A percentile compares a stretch with the other conserved stretches of the same genome.
phyloP scores from a whole-genome alignment of 2,329 filamentous ascomycete species.

The Colletotrichum camelliae region DNA sequence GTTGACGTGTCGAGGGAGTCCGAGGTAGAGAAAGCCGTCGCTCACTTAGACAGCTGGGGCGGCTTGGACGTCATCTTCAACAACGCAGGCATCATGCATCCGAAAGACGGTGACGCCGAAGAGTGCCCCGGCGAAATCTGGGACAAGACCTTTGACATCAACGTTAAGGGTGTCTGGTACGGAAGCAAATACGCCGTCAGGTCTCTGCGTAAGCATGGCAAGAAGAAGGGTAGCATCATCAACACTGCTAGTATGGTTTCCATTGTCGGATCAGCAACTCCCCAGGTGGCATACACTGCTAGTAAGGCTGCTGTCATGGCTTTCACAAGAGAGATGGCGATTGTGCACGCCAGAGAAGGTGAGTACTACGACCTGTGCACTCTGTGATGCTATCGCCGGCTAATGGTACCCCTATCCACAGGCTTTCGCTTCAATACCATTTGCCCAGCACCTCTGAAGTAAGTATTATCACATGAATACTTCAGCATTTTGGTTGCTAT shows the following conservation, averaged over 20 bases:
- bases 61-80: constrained; percentile 94
- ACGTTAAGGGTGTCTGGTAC: constrained; percentile 98
- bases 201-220: constrained; percentile 78
- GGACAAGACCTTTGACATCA: constrained; percentile 92
- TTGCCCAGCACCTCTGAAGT: constrained; percentile 79
- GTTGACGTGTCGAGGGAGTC: constrained; percentile 83
- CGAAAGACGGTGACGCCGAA: constrained; percentile 78
- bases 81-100: constrained; percentile 97
- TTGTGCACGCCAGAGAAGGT: constrained; percentile 83
- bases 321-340: constrained; percentile 87
- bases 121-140: constrained; percentile 89
- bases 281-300: constrained; percentile 90
- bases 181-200: constrained; percentile 91
- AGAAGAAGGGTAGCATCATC: constrained; percentile 82
- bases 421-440: constrained; percentile 88
- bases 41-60: constrained; percentile 80
- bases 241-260: constrained; percentile 92
- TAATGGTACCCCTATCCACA: neutral
- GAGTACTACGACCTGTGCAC: too few relatives aligned
- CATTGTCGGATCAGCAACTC: constrained; percentile 83
- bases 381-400: neutral
- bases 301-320: constrained; percentile 93
- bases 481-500: too few relatives aligned
- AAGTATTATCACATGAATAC: neutral
- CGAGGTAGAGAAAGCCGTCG: constrained; percentile 77